Evolutionary conservation across 805 yeast species (phyloP).

Genomic region (Kluyveromyces nonfermentans): DNA sequence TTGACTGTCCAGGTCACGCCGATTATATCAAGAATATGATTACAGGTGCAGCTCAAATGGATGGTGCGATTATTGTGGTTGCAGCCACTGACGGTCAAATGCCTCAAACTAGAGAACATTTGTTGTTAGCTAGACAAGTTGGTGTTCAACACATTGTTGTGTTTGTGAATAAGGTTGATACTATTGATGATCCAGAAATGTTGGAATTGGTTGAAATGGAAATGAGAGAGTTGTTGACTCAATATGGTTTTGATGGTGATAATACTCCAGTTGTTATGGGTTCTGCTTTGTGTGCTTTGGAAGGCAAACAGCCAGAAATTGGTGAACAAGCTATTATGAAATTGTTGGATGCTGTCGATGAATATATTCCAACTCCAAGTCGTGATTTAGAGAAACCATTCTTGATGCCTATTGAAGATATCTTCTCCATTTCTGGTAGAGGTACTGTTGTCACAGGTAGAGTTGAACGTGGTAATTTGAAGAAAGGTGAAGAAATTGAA

Average conservation of each 20-base stretch:
- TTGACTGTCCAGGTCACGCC: constrained; percentile 98
- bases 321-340: constrained; percentile 78
- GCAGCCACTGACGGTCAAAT: constrained; percentile 99
- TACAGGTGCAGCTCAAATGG: constrained; percentile 99
- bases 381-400: constrained; percentile 96
- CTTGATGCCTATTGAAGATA: constrained; percentile 95
- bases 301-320: constrained; percentile 79
- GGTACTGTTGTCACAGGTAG: constrained; percentile 99
- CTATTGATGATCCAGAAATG: constrained; percentile 98
- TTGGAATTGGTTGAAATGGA: constrained; percentile 99
- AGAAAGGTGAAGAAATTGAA: constrained; percentile 98
- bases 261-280: constrained; percentile 98
- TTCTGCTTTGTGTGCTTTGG: constrained; percentile 94
- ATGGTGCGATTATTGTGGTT: constrained; percentile 97
- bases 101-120: constrained; percentile 99
- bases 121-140: constrained; percentile 96
- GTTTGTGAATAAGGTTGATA: constrained; percentile 95
- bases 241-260: constrained; percentile 97
- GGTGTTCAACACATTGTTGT: constrained; percentile 98
- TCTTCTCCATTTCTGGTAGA: constrained; percentile 97
- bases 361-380: constrained; percentile 88
- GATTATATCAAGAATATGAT: constrained; percentile 99
- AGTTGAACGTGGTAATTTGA: constrained; percentile 95
- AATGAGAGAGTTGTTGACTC: constrained; percentile 89
- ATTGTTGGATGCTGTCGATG: constrained; percentile 87